phyloP scores from a whole-genome alignment of 495 filamentous ascomycete species.

The Xylaria palmicola region DNA sequence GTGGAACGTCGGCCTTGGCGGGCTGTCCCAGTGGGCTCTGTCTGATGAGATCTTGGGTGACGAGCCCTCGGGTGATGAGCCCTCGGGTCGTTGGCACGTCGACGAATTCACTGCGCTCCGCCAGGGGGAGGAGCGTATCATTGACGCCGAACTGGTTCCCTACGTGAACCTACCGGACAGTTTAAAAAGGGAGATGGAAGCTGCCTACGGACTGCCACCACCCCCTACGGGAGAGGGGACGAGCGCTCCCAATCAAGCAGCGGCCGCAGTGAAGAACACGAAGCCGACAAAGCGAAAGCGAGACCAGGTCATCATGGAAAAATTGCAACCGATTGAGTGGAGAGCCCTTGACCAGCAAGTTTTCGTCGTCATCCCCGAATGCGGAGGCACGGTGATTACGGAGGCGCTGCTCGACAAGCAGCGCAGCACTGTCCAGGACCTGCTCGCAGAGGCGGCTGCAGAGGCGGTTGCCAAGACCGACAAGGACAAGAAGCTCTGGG shows the following conservation, averaged over 20 bases:
- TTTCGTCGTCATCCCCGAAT: background rate
- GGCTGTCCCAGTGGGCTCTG: too few relatives aligned
- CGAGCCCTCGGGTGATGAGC: too few relatives aligned
- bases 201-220: too few relatives aligned
- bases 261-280: background rate
- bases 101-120: background rate
- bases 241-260: too few relatives aligned
- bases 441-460: background rate
- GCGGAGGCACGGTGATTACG: background rate
- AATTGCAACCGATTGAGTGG: background rate
- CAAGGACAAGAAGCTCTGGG: background rate
- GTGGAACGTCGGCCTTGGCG: background rate
- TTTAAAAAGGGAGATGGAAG: too few relatives aligned
- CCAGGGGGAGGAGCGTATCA: background rate
- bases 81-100: too few relatives aligned
- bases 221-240: background rate
- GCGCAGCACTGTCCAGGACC: background rate
- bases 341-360: background rate
- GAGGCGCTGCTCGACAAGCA: background rate
- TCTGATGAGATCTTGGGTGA: too few relatives aligned
- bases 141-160: background rate
- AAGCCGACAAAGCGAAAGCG: background rate
- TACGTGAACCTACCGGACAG: background rate
- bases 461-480: background rate
- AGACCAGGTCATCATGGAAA: background rate